Percentiles rank a stretch among this genome's conserved stretches.
phyloP scores from a whole-genome alignment of 495 filamentous ascomycete species.

The Opeltia flavorubescens region DNA sequence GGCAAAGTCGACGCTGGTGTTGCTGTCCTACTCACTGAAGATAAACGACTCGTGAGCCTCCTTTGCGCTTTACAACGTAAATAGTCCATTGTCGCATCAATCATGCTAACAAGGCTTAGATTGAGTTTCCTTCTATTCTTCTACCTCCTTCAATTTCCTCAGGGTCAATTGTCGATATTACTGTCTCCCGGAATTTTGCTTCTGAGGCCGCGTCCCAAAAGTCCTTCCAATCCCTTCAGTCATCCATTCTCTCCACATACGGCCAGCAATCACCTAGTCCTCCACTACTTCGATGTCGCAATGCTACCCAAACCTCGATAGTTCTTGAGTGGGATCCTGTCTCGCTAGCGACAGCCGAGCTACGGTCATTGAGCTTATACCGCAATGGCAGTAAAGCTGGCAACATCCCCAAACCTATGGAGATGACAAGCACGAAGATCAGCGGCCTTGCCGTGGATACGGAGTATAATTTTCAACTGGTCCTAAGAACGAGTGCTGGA shows the following conservation, averaged over 20 bases:
- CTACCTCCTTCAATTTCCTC: slow-evolving; percentile 88
- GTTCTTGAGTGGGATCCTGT: slow-evolving; percentile 98
- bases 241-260: slow-evolving; percentile 73
- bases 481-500: slow-evolving; percentile 82
- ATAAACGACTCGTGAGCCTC: slow-evolving; percentile 77
- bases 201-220: slow-evolving; percentile 61
- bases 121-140: slow-evolving; percentile 97
- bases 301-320: slow-evolving; percentile 91
- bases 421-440: slow-evolving; percentile 89
- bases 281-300: slow-evolving; percentile 76
- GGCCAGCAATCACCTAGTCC: slow-evolving; percentile 64
- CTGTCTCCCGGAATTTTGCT: slow-evolving; percentile 70
- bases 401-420: slow-evolving; percentile 71
- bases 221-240: slow-evolving; percentile 70
- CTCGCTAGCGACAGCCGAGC: slow-evolving; percentile 76
- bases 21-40: slow-evolving; percentile 88
- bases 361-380: slow-evolving; percentile 78
- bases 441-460: slow-evolving; percentile 90
- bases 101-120: slow-evolving; percentile 35
- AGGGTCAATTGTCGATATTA: slow-evolving; percentile 95
- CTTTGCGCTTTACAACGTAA: neutral
- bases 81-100: neutral
- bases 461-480: slow-evolving; percentile 88
- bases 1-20: slow-evolving; percentile 99
- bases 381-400: slow-evolving; percentile 94